phyloP scores from a whole-genome alignment of 192 early-diverging fungal species.

The Coemansia sp. region DNA sequence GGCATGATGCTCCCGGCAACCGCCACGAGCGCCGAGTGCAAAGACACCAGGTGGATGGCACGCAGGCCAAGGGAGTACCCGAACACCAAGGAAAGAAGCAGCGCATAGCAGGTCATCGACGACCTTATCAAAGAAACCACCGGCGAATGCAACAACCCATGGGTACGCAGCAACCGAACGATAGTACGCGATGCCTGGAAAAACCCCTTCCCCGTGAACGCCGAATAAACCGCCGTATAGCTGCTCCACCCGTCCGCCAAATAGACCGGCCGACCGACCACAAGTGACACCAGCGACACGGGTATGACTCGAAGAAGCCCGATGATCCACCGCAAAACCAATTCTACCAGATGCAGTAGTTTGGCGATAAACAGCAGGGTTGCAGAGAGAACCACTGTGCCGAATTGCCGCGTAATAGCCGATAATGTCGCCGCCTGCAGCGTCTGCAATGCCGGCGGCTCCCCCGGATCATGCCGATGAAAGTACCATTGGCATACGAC shows the following conservation, averaged over 20 bases:
- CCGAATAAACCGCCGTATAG: conserved; percentile 44
- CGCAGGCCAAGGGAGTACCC: conserved; percentile 39
- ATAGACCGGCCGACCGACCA: conserved; percentile 28
- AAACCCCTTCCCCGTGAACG: conserved; percentile 40
- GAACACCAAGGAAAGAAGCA: conserved; percentile 35
- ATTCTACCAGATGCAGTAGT: conserved; percentile 29
- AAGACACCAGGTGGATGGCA: conserved; percentile 15
- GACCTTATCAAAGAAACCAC: conserved; percentile 47
- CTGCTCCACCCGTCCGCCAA: conserved; percentile 37
- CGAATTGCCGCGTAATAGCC: conserved; percentile 39
- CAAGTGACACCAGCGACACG: conserved; percentile 27
- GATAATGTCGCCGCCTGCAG: conserved; percentile 40
- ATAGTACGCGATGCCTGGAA: conserved; percentile 35
- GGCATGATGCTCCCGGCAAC: conserved; percentile 36
- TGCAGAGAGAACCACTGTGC: conserved; percentile 35
- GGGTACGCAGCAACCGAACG: conserved; percentile 25
- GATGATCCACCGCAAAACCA: conserved; percentile 32
- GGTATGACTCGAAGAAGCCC: conserved; percentile 35
- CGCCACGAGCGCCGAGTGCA: conserved; percentile 33
- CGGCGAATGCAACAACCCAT: conserved; percentile 44
- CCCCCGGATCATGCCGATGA: conserved; percentile 43
- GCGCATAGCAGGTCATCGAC: conserved; percentile 43
- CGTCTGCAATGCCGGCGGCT: conserved; percentile 42
- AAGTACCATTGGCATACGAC: conserved; percentile 53
- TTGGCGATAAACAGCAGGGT: conserved; percentile 34